Conservation (phyloP, 73 alveolate species). For the Tetrahymena elliotti region DNA sequence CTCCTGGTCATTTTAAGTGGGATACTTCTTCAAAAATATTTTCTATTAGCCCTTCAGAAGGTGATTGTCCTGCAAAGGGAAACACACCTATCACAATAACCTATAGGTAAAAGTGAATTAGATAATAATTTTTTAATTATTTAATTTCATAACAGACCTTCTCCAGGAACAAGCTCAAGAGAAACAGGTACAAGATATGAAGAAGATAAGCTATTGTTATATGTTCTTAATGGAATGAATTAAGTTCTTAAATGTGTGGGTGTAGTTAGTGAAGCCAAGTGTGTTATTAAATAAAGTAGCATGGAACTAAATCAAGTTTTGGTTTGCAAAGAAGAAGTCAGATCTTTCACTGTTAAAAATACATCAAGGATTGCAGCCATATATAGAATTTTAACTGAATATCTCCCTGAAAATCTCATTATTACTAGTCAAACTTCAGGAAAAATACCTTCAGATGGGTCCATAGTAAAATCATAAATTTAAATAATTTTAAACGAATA, state of each 20-base stretch:
- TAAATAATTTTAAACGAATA: not conserved
- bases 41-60: not conserved
- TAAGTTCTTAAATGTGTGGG: conserved; percentile 77
- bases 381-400: conserved; percentile 53
- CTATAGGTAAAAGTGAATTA: not conserved
- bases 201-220: conserved; percentile 71
- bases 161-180: not conserved
- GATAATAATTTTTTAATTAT: not conserved
- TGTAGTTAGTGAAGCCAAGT: conserved; percentile 76
- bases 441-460: conserved; percentile 41
- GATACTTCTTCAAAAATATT: not conserved
- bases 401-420: conserved; percentile 58
- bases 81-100: not conserved
- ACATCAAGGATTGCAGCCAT: conserved; percentile 67
- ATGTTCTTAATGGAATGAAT: conserved; percentile 77
- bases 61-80: not conserved
- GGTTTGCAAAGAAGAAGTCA: conserved; percentile 72
- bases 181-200: conserved; percentile 46
- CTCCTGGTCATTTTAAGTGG: conserved; percentile 26
- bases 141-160: not conserved
- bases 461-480: no score
- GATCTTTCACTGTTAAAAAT: conserved; percentile 64
- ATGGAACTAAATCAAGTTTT: conserved; percentile 73
- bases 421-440: conserved; percentile 60
- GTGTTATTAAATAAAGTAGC: conserved; percentile 54